These are phyloP conservation scores for Phytophthora lateralis DNA, from an alignment of 352 stramenopile genomes.

Conservation along the genomic window DNA sequence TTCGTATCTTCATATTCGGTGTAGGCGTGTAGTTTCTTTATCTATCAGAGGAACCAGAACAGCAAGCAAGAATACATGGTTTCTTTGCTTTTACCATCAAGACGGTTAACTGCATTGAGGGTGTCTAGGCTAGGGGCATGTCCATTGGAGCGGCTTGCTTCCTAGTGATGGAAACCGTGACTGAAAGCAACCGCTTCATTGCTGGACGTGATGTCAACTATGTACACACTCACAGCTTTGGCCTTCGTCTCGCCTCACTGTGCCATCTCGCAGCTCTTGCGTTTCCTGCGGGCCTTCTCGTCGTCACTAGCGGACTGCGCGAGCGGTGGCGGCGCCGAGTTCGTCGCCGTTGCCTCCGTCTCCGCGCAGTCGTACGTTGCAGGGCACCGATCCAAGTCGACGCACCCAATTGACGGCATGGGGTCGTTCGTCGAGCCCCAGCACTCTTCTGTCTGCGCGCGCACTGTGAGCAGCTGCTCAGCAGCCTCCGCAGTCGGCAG, in stretches of 20 bases:
- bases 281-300: conserved; percentile 41
- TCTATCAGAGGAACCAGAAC: conserved; percentile 35
- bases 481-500: conserved; percentile 44
- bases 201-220: conserved; percentile 10
- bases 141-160: background rate
- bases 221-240: conserved; percentile 18
- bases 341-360: conserved; percentile 35
- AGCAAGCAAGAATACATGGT: background rate
- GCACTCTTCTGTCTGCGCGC: conserved; percentile 35
- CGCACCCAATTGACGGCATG: conserved; percentile 68
- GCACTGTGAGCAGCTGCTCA: conserved; percentile 47
- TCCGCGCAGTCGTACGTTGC: conserved; percentile 27
- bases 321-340: conserved; percentile 21
- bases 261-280: conserved; percentile 43
- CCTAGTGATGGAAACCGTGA: background rate
- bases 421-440: conserved; percentile 49
- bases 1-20: conserved; percentile 38
- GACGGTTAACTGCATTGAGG: no score
- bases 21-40: conserved; percentile 36
- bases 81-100: background rate
- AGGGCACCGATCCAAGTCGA: conserved; percentile 57
- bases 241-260: conserved; percentile 13
- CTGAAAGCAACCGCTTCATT: conserved; percentile 8
- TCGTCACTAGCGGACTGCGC: conserved; percentile 29
- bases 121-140: no score